Percentiles rank a stretch among this genome's conserved stretches.
Evolutionary conservation across 148 eudicot genomes (phyloP).

Genomic region (Heliamphora exappendiculata): DNA sequence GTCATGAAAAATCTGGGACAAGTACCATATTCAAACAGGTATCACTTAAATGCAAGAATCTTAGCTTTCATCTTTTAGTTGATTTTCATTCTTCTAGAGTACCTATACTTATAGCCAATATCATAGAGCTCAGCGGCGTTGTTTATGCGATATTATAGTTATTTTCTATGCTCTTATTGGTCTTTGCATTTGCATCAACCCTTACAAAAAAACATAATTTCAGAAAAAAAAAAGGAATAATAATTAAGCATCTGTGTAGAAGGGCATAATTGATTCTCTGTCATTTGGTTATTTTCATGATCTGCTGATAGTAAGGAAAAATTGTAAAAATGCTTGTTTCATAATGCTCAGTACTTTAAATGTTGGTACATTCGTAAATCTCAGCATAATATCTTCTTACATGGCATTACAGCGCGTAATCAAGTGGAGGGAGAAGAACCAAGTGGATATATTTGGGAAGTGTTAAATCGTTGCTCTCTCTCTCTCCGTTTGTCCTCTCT

Average conservation of each 20-base stretch:
- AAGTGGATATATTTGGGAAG: no score
- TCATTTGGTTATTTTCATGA: neutral
- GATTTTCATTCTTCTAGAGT: neutral
- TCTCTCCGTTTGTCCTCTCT: no score
- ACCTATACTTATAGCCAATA: neutral
- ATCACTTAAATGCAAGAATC: constrained; percentile 1
- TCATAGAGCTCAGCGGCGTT: neutral
- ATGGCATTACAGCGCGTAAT: no score
- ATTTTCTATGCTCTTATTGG: neutral
- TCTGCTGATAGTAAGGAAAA: neutral
- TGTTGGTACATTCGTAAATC: neutral
- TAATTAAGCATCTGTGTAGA: neutral
- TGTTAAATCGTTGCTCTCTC: no score
- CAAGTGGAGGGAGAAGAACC: no score
- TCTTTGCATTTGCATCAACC: neutral
- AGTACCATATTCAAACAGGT: constrained; percentile 92
- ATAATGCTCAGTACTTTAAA: neutral
- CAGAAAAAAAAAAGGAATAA: neutral
- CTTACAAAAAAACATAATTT: neutral
- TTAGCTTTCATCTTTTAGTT: neutral
- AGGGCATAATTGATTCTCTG: neutral
- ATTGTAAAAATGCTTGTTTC: neutral
- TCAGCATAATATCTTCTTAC: neutral
- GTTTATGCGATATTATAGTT: neutral
- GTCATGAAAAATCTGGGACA: constrained; percentile 69